These are phyloP conservation scores for Crepidotus variabilis DNA, from an alignment of 768 basidiomycete species.

Conservation along the genomic window DNA sequence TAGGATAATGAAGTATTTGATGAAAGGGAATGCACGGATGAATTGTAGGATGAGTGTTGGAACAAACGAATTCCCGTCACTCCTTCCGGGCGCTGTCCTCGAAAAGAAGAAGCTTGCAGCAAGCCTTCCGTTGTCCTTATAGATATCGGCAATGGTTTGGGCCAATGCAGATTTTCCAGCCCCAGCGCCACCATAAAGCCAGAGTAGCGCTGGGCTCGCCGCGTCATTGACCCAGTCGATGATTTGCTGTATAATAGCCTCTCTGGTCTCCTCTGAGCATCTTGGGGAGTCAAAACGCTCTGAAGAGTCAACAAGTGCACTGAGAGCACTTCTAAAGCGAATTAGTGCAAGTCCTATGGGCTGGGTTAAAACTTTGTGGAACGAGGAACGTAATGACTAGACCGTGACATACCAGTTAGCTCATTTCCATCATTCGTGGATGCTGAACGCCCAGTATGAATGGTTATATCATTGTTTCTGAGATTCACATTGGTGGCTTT, in stretches of 20 bases:
- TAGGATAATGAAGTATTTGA: conserved; percentile 1
- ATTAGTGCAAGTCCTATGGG: too few relatives aligned
- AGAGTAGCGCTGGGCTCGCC: conserved; percentile 2
- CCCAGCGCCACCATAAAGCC: conserved; percentile 13
- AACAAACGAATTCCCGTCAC: conserved; percentile 8
- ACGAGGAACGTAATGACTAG: too few relatives aligned
- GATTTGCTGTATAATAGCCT: conserved; percentile 10
- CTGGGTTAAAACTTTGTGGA: too few relatives aligned
- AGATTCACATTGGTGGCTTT: too few relatives aligned
- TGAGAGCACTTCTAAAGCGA: too few relatives aligned
- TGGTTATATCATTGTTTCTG: too few relatives aligned
- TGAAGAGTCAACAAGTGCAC: background rate
- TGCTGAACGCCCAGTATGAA: too few relatives aligned
- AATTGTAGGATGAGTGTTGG: conserved; percentile 14
- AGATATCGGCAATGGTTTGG: conserved; percentile 13
- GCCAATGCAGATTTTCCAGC: conserved; percentile 15
- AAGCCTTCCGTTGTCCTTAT: conserved; percentile 1
- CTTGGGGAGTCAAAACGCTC: conserved; percentile 1
- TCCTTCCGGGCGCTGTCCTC: background rate
- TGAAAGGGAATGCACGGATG: conserved; percentile 6
- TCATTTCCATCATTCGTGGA: too few relatives aligned
- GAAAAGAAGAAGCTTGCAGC: conserved; percentile 18
- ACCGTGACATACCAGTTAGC: too few relatives aligned
- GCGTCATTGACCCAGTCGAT: conserved; percentile 9
- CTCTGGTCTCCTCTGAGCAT: conserved; percentile 7